Percentiles rank a stretch among this genome's conserved stretches.
Conservation (phyloP, 2,329 filamentous ascomycete species). For the Phialophora tarda region DNA sequence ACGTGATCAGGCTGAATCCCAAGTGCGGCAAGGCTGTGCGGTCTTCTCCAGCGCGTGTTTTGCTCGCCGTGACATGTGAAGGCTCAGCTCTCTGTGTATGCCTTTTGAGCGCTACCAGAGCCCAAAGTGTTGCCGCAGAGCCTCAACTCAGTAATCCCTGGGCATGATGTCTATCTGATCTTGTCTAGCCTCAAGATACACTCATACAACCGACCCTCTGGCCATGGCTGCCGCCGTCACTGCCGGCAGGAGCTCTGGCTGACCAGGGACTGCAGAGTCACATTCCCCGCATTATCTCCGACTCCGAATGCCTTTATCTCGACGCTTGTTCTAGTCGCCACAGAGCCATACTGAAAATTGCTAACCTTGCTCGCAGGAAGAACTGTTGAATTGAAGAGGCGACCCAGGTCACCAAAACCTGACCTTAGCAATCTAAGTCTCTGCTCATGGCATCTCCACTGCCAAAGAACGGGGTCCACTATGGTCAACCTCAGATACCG, state of each 20-base stretch:
- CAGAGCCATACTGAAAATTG: neutral
- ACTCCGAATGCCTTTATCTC: neutral
- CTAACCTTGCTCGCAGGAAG: neutral
- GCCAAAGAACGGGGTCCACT: neutral
- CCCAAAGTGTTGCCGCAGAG: neutral
- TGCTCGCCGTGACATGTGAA: neutral
- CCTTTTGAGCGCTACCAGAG: neutral
- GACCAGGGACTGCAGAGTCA: neutral
- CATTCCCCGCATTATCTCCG: conserved; percentile 5
- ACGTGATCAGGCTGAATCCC: conserved; percentile 13
- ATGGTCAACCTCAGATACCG: neutral
- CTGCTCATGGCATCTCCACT: neutral
- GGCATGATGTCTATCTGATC: neutral
- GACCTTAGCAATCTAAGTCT: neutral
- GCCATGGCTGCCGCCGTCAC: neutral
- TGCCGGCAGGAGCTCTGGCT: neutral
- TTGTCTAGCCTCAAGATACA: neutral
- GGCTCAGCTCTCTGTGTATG: no score
- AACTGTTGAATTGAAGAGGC: no score
- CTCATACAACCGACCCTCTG: neutral
- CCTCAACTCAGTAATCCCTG: neutral
- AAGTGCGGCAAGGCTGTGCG: conserved; percentile 12
- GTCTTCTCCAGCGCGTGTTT: neutral
- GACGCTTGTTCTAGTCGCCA: neutral
- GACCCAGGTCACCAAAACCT: neutral